Evolutionary conservation across 306 rosid species (phyloP), one percentile per base, ranked within the genome.

Genomic region (Abrus precatorius): DNA sequence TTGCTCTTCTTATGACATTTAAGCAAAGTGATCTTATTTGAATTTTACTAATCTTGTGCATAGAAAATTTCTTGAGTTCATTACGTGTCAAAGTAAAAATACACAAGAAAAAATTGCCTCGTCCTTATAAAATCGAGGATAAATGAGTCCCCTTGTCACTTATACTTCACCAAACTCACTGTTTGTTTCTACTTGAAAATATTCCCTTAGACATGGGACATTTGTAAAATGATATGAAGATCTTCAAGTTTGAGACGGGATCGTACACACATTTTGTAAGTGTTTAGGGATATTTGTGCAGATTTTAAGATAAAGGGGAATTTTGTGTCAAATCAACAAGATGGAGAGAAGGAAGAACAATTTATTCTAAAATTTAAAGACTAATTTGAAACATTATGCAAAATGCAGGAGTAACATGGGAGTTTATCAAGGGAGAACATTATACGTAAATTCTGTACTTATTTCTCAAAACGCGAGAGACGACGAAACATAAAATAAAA

Each of bases 11-110:
- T 11, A 41, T 74, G 55, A 7, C 30, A 56, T 74, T 28, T 38
- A 55, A 9, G 40, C 7, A 38, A 72, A 72, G n/a, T 54, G 50
- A 55, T 57, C 49, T 54, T 57, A 41, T 9, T 55, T 73, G 66
- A 73, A 53, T 72, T 52, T 50, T 11, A 7, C 55, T n/a, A 4
- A 32, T 33, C 3, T 32, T 71, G 62, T 52, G 12, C 13, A 1
- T 48, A 29, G 77, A 72, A 8, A 20, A 5, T 4, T 14, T 33
- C 33, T 70, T 8, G 75, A 70, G n/a, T 33, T 14, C 2, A n/a
- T 33, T 33, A 69, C 33, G 11, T 12, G 43, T 47, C 5, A 41
- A 10, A 1, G 48, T 7, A 4, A 27, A 41, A 64, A 40, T 64
- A 64, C 10, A 68, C 1, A 44, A 20, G 20, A 47, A 41, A 43